These are phyloP conservation scores for Naganishia liquefaciens DNA, from an alignment of 1,284 basidiomycete species.

Conservation along the genomic window DNA sequence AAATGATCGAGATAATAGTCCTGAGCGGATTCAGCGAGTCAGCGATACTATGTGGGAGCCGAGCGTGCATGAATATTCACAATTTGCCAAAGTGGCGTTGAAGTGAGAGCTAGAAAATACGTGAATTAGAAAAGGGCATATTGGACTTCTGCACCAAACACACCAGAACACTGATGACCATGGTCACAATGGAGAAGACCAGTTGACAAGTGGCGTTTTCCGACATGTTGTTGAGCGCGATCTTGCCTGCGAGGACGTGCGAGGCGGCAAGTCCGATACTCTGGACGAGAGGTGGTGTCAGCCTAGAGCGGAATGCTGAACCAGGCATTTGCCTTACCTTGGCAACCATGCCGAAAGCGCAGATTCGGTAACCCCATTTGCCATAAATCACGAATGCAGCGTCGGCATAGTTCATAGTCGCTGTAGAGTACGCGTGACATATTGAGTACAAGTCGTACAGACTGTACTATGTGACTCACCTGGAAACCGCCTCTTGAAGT, in stretches of 20 bases:
- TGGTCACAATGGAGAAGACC: conserved; percentile 45
- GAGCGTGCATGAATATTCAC: not conserved
- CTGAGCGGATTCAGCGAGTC: conserved; percentile 2
- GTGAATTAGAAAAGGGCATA: conserved; percentile 26
- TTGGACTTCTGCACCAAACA: conserved; percentile 6
- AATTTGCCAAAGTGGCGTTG: conserved; percentile 45
- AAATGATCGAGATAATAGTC: conserved; percentile 42
- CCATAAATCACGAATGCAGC: conserved; percentile 48
- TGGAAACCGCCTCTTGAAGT: conserved; percentile 49
- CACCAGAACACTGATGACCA: conserved; percentile 40
- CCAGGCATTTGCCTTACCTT: conserved; percentile 37
- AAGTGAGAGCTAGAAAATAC: conserved; percentile 34
- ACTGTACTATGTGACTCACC: conserved; percentile 31
- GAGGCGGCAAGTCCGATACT: conserved; percentile 47
- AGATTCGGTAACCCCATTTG: conserved; percentile 41
- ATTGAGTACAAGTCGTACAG: not conserved
- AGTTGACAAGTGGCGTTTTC: conserved; percentile 46
- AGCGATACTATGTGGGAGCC: not conserved
- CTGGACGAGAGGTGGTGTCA: conserved; percentile 20
- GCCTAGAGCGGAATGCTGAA: not conserved
- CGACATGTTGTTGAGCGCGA: conserved; percentile 43
- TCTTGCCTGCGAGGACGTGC: conserved; percentile 46
- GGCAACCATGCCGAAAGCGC: conserved; percentile 43
- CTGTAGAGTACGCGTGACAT: not conserved
- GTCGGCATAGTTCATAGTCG: conserved; percentile 48